phyloP scores from a whole-genome alignment of 352 stramenopile species.

The Pythium inflatum region DNA sequence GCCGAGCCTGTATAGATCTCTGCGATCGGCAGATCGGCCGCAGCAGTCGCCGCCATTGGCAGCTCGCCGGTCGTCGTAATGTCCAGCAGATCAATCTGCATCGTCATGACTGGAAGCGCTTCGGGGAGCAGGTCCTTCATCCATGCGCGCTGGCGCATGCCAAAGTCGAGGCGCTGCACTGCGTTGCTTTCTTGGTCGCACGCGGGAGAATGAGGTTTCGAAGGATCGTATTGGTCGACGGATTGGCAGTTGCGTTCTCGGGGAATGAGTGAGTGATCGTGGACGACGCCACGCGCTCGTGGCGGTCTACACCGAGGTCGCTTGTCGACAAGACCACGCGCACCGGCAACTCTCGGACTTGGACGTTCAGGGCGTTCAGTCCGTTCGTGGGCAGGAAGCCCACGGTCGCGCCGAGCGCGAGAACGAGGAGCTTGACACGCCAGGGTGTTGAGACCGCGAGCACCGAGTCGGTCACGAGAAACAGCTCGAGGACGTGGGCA shows the following conservation, averaged over 20 bases:
- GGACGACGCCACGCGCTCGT: background rate
- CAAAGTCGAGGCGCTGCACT: too few relatives aligned
- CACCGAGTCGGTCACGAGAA: background rate
- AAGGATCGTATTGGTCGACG: background rate
- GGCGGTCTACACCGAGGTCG: background rate
- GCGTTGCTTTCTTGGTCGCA: too few relatives aligned
- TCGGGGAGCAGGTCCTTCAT: background rate
- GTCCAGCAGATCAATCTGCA: background rate
- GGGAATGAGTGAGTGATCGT: background rate
- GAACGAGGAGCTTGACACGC: background rate
- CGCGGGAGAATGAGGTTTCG: background rate
- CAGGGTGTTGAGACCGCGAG: background rate
- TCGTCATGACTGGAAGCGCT: background rate
- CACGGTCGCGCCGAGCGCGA: background rate
- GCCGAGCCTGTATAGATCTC: background rate
- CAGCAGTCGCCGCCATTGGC: background rate
- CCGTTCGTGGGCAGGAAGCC: slow-evolving; percentile 1
- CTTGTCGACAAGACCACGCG: background rate
- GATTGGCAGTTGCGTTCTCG: background rate
- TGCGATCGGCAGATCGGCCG: background rate
- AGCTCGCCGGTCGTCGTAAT: background rate
- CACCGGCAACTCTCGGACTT: background rate
- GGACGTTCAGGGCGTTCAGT: slow-evolving; percentile 12
- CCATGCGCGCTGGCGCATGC: background rate
- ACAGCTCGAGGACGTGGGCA: slow-evolving; percentile 7